Base-by-base conservation (phyloP, 345 rosid genomes). In the Punica granatum region DNA sequence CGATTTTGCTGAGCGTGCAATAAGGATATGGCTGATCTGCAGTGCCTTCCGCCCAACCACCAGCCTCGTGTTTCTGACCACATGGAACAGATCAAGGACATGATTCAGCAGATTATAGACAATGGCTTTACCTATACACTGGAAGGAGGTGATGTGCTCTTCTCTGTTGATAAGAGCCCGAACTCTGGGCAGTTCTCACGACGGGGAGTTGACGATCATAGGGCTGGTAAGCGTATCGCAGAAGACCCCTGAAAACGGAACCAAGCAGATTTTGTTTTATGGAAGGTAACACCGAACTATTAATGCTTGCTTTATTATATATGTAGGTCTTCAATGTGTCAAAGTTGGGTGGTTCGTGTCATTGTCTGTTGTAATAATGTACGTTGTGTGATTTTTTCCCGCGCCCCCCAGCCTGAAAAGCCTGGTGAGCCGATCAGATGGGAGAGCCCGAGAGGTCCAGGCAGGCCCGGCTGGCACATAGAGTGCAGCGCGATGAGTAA, bases 401-500 rank as follows among this genome's bases (percentile, higher is more conserved):
- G 58, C 56, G 23, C 70, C 30, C 46, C 82, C 78, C 83, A 94
- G 97, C 87, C 96, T 32, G 95, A 90, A 34, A 94, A 91, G 79
- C 91, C 90, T 21, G 95, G 77, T 60, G 99, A 94, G 73, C 91
- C 90, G 64, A 37, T 5, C 41, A 79, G 84, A 35, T 94, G 96
- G 99, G 90, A 85, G 49, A 94, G 96, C 71, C 86, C 90, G 0
- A 89, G 99, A 97, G 97, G 95, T 72, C 86, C 34, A 56, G 97
- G 99, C 67, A 85, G 99, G 74, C 97, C 96, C 11, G 99, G 97
- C 41, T 91, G 99, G 97, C 97, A 94, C 72, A 94, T 94, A 30
- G 99, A 94, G 77, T 92, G 98, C 87, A 90, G 98, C 75, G 96
- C 98, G 18, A 90, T 88, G 98, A 92, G 92, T 85, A 90, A 81